Evolutionary conservation across 2,329 filamentous ascomycete species (phyloP), one percentile per base, ranked within the genome.

Genomic region (Phyllosticta citribraziliensis): DNA sequence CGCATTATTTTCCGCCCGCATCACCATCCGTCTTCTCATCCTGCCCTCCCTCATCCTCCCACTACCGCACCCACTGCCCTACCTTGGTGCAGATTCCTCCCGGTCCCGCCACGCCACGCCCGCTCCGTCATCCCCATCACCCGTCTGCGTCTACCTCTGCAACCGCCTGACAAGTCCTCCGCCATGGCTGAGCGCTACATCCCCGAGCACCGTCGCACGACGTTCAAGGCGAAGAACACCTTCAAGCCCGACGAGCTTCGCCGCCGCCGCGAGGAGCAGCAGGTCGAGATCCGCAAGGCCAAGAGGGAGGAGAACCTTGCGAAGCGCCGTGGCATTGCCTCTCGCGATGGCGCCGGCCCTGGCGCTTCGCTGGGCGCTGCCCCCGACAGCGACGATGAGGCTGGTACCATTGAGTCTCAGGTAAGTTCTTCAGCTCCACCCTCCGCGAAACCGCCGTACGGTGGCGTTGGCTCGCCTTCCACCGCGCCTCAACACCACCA

Each of bases 191-290:
- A 99, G 78, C 90, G 94, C 73, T 99, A 97, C 82, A 99, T 99
- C 73, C 94, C 94, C 76, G 94, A 99, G 82, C 94, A 99, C 83
- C 91, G 94, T 77, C 92, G 94, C 75, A 97, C 91, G 67, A 92
- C 96, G 81, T 99, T 96, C 87, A 99, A 99, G 88, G 94, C 94
- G 61, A 97, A 97, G 85, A 93, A 90, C 79, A 91, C 91, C 72
- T 97, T 99, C 84, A 97, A 97, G 86, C 93, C 93, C 70, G 94
- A 99, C 76, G 94, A 99, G 82, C 88, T 99, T 67, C 91, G 94
- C 75, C 92, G 94, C 73, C 94, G 94, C 75, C 94, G 94, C 74
- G 94, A 99, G 77, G 94, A 99, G 80, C 92, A 97, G 78, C 94
- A 97, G 80, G 94, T 99, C 67, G 94, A 99, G 81, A 99, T 99